A percentile compares a stretch with the other conserved stretches of the same genome.
These are phyloP conservation scores for Metschnikowia colocasiae DNA, from an alignment of 805 yeast genomes.

Conservation along the genomic window DNA sequence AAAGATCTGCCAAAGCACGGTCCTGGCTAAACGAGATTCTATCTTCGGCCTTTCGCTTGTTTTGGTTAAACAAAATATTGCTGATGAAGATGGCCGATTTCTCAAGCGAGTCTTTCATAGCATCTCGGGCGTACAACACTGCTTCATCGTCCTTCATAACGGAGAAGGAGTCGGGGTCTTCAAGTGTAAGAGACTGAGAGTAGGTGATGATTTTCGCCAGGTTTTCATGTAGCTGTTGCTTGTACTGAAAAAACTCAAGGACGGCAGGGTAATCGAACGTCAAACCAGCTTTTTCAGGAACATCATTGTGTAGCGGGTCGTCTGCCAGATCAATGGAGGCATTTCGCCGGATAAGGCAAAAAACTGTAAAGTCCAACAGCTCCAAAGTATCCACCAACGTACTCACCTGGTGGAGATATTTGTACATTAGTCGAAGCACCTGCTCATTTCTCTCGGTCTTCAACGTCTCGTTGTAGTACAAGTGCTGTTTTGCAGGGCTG, in stretches of 20 bases:
- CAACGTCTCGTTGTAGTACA: slow-evolving; percentile 33
- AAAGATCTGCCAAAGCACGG: slow-evolving; percentile 35
- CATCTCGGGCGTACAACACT: slow-evolving; percentile 37
- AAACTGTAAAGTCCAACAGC: slow-evolving; percentile 59
- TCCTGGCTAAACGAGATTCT: slow-evolving; percentile 40
- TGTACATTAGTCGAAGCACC: slow-evolving; percentile 51
- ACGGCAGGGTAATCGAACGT: slow-evolving; percentile 49
- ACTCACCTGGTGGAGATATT: slow-evolving; percentile 47
- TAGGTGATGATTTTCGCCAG: slow-evolving; percentile 59
- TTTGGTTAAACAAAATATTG: slow-evolving; percentile 44
- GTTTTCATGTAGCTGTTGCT: slow-evolving; percentile 66
- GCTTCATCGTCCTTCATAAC: slow-evolving; percentile 57
- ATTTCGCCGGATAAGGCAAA: slow-evolving; percentile 39
- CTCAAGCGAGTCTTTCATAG: slow-evolving; percentile 41
- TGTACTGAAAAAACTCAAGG: slow-evolving; percentile 69
- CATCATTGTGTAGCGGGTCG: slow-evolving; percentile 4
- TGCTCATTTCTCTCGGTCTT: slow-evolving; percentile 47
- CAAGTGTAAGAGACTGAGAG: slow-evolving; percentile 64
- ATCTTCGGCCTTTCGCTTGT: slow-evolving; percentile 34
- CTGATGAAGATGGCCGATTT: slow-evolving; percentile 48
- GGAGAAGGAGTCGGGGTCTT: slow-evolving; percentile 71
- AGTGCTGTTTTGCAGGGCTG: slow-evolving; percentile 32
- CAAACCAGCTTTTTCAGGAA: slow-evolving; percentile 18
- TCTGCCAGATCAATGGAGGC: slow-evolving; percentile 12
- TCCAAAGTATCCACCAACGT: slow-evolving; percentile 52